Evolutionary conservation across 495 filamentous ascomycete species (phyloP), one percentile per base, ranked within the genome.

Genomic region (Choiromyces venosus): DNA sequence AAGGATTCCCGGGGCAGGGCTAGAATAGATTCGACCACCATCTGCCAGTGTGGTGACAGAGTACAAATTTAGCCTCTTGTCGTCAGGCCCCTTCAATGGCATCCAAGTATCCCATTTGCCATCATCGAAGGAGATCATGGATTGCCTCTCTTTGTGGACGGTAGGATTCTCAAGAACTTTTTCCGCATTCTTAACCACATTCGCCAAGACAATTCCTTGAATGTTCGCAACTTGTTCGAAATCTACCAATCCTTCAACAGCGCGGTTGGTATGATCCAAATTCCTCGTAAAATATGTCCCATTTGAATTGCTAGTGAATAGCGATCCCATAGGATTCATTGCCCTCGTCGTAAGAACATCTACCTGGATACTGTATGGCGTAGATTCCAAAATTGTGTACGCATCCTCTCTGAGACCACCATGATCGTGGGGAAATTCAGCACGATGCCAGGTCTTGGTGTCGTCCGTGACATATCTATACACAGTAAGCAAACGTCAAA

Each of bases 351-450:
- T 92, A 85, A 93, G 88, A 74, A 98, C 94, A 85, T 98, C 93
- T 56, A 99, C 89, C 82, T 97, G 93, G 73, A 99, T 92, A 84
- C 94, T 97, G 85, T 98, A 97, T 76, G 96, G 92, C 25, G 95
- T 97, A 74, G 92, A 94, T 83, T 97, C 94, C 38, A 99, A 85
- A 35, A 98, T 86, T 0, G 95, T 99, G 80, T 97, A 99, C 19
- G 92, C 93, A 78, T 95, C 88, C 81, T 97, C 87, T 77, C 91
- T 87, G 36, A 99, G 82, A 12, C 80, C 80, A 64, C 88, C 89
- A 80, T 94, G 92, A 37, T 88, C 86, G 39, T 88, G 87, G 61
- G 87, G 88, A 82, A 99, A 98, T 74, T 94, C 86, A 67, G 94
- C 95, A n/a, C 92, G 89, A 80, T 97, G 91, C 95, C 95, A 99